A percentile compares a stretch with the other conserved stretches of the same genome.
phyloP scores from a whole-genome alignment of 2,329 filamentous ascomycete genomes.

The Aspergillus bombycis region DNA sequence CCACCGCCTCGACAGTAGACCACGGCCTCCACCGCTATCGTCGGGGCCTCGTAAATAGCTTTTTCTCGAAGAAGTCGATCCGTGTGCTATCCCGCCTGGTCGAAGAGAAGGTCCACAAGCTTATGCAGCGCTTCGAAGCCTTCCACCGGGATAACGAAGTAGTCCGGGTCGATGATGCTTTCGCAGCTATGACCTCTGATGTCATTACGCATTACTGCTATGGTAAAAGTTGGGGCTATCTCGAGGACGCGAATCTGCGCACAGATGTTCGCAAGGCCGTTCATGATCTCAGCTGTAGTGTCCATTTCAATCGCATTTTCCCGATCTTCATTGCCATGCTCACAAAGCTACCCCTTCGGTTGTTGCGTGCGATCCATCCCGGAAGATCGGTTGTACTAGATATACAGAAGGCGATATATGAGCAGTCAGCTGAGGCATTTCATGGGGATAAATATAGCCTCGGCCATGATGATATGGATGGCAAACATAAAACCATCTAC shows the following conservation, averaged over 20 bases:
- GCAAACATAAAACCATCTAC: slow-evolving; percentile 27
- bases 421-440: slow-evolving; percentile 9
- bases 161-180: slow-evolving; percentile 23
- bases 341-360: slow-evolving; percentile 13
- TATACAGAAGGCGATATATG: slow-evolving; percentile 17
- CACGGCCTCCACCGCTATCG: slow-evolving; percentile 48
- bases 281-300: slow-evolving; percentile 28
- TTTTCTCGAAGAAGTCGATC: slow-evolving; percentile 49
- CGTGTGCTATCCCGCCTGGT: slow-evolving; percentile 40
- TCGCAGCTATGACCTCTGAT: slow-evolving; percentile 37
- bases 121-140: slow-evolving; percentile 20
- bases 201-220: slow-evolving; percentile 44
- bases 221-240: slow-evolving; percentile 35
- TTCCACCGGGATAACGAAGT: slow-evolving; percentile 5
- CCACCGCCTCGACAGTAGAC: slow-evolving; percentile 37
- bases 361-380: slow-evolving; percentile 16
- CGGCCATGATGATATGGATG: not conserved
- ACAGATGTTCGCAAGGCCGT: slow-evolving; percentile 26
- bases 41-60: slow-evolving; percentile 45
- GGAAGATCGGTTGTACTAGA: slow-evolving; percentile 15
- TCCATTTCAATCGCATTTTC: slow-evolving; percentile 26
- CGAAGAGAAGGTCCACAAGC: slow-evolving; percentile 26
- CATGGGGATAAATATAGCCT: slow-evolving; percentile 6
- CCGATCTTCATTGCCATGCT: slow-evolving; percentile 15
- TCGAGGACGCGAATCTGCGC: slow-evolving; percentile 31